These are phyloP conservation scores for Hypomontagnella submonticulosa DNA, from an alignment of 495 filamentous ascomycete genomes.

Conservation along the genomic window DNA sequence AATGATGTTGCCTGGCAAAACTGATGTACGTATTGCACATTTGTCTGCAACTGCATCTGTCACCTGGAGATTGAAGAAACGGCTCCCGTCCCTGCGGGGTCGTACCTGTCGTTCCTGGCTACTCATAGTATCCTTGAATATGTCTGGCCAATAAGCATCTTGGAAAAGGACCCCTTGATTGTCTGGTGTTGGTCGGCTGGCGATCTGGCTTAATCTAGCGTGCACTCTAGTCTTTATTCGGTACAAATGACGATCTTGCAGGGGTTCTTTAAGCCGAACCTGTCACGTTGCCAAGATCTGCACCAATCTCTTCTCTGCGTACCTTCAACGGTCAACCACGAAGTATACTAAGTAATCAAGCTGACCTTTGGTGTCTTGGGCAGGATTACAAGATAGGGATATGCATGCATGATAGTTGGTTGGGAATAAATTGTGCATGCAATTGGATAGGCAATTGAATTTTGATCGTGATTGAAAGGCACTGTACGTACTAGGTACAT, in stretches of 20 bases:
- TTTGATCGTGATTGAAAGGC: background rate
- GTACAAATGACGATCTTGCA: slow-evolving; percentile 41
- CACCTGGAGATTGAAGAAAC: slow-evolving; percentile 22
- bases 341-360: background rate
- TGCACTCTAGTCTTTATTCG: slow-evolving; percentile 26
- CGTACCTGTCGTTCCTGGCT: slow-evolving; percentile 19
- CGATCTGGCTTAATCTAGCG: slow-evolving; percentile 26
- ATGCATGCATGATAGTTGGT: slow-evolving; percentile 4
- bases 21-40: slow-evolving; percentile 12
- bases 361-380: background rate
- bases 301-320: slow-evolving; percentile 10
- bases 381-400: background rate
- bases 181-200: slow-evolving; percentile 14
- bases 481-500: background rate
- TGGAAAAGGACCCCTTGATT: slow-evolving; percentile 30
- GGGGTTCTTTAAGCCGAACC: slow-evolving; percentile 19
- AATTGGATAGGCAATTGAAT: background rate
- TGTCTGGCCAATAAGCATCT: slow-evolving; percentile 25
- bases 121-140: slow-evolving; percentile 41
- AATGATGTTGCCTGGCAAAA: background rate
- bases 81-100: slow-evolving; percentile 25
- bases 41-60: background rate
- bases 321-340: background rate
- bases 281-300: slow-evolving; percentile 27
- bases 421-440: background rate